These are phyloP conservation scores for Trametes hirsuta DNA, from an alignment of 1,284 basidiomycete species.

Conservation along the genomic window DNA sequence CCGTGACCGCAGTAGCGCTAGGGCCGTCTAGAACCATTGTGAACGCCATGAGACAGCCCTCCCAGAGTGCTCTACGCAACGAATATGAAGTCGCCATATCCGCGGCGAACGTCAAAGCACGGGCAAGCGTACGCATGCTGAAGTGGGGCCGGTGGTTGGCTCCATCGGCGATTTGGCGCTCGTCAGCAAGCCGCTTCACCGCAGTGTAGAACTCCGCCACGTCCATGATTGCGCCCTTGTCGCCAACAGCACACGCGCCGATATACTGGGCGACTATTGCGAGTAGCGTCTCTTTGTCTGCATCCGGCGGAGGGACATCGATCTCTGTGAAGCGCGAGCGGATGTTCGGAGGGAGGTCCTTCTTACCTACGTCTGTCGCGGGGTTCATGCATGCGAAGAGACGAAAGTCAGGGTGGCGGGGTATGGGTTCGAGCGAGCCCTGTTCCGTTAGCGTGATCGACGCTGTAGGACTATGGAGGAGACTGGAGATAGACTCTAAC, in stretches of 20 bases:
- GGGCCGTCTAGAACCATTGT: slow-evolving; percentile 89
- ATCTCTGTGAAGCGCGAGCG: slow-evolving; percentile 95
- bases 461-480: slow-evolving; percentile 84
- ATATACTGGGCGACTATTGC: slow-evolving; percentile 93
- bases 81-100: slow-evolving; percentile 83
- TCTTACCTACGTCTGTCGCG: slow-evolving; percentile 98
- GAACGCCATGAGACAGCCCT: slow-evolving; percentile 97
- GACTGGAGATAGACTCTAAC: slow-evolving; percentile 87
- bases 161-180: slow-evolving; percentile 91
- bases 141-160: slow-evolving; percentile 96
- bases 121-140: slow-evolving; percentile 94
- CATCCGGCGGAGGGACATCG: slow-evolving; percentile 92
- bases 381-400: slow-evolving; percentile 99
- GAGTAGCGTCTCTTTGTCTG: slow-evolving; percentile 89
- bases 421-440: slow-evolving; percentile 89
- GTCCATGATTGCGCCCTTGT: slow-evolving; percentile 89
- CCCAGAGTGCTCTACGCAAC: slow-evolving; percentile 89
- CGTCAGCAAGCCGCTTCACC: slow-evolving; percentile 80
- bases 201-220: slow-evolving; percentile 90
- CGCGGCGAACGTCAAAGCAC: slow-evolving; percentile 90
- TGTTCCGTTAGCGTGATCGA: slow-evolving; percentile 95
- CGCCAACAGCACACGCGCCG: slow-evolving; percentile 81
- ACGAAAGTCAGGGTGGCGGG: slow-evolving; percentile 93
- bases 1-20: slow-evolving; percentile 73
- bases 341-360: slow-evolving; percentile 91